Conservation (phyloP, 2,329 filamentous ascomycete species). For the Mycosphaerella arachidis region DNA sequence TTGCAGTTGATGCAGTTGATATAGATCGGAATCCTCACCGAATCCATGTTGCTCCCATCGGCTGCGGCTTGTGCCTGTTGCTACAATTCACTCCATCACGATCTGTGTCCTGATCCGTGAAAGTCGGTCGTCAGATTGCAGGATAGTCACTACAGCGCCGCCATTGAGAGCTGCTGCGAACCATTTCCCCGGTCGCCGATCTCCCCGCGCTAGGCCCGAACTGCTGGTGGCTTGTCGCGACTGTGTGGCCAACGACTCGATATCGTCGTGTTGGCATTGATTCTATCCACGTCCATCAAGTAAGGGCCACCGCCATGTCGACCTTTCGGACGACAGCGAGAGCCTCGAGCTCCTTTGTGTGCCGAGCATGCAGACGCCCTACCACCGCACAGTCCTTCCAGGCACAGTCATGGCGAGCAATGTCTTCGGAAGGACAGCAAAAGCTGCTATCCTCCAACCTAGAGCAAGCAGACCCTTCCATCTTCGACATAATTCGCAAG, state of each 20-base stretch:
- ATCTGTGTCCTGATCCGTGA: background rate
- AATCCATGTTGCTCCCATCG: background rate
- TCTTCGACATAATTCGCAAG: constrained; percentile 89
- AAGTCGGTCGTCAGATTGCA: background rate
- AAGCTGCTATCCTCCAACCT: constrained; percentile 74
- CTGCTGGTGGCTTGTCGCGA: background rate
- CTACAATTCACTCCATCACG: background rate
- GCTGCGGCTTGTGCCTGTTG: background rate
- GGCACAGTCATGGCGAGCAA: constrained; percentile 35
- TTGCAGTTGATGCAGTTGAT: background rate
- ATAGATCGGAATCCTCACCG: background rate
- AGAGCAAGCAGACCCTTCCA: constrained; percentile 76
- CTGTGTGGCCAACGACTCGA: background rate
- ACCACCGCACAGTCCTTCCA: constrained; percentile 27
- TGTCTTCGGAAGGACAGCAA: constrained; percentile 46
- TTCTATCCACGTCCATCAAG: background rate
- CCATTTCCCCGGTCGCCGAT: background rate
- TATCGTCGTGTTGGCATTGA: constrained; percentile 1
- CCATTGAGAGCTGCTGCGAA: background rate
- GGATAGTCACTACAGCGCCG: background rate
- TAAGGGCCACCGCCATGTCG: constrained; percentile 34
- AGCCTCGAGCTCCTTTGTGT: constrained; percentile 37
- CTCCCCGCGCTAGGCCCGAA: background rate
- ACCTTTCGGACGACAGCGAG: constrained; percentile 38
- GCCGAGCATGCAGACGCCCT: constrained; percentile 30